phyloP scores from a whole-genome alignment of 2,329 filamentous ascomycete species.

The Calonectria ilicicola region DNA sequence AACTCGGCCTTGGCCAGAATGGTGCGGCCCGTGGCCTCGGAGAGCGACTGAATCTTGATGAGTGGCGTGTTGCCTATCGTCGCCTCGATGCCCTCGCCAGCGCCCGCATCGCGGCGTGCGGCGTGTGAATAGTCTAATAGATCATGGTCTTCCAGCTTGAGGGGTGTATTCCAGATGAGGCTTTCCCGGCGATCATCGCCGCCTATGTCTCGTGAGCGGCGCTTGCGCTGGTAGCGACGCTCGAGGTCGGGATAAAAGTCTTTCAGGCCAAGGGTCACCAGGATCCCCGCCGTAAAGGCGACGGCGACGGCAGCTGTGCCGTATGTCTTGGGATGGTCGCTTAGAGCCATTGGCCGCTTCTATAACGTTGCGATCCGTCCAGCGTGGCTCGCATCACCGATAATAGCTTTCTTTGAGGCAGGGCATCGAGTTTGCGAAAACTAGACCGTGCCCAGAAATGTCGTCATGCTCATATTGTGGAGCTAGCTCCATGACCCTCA shows the following conservation, averaged over 20 bases:
- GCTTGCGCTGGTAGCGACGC: constrained; percentile 67
- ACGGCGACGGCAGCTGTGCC: constrained; percentile 74
- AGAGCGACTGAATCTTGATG: constrained; percentile 86
- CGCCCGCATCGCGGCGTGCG: constrained; percentile 35
- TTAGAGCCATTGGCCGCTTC: constrained; percentile 64
- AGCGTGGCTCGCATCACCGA: not conserved
- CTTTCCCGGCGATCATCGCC: constrained; percentile 52
- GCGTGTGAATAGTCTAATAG: constrained; percentile 39
- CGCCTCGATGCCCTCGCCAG: constrained; percentile 86
- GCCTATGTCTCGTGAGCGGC: constrained; percentile 35
- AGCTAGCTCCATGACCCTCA: not conserved
- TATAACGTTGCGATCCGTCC: not conserved
- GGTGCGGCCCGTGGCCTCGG: constrained; percentile 85
- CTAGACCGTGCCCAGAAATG: constrained; percentile 12
- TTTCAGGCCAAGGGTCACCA: constrained; percentile 82
- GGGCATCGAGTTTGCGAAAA: not conserved
- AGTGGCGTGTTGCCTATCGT: constrained; percentile 95
- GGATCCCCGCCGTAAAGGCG: constrained; percentile 82
- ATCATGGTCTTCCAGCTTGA: constrained; percentile 69
- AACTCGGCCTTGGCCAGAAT: constrained; percentile 97
- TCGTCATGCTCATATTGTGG: constrained; percentile 15
- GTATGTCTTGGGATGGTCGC: constrained; percentile 71
- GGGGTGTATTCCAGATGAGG: constrained; percentile 59
- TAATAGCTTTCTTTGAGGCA: not conserved
- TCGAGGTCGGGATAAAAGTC: constrained; percentile 84